Evolutionary conservation across 352 stramenopile species (phyloP), one percentile per base, ranked within the genome.

Genomic region (Pythium scleroteichum): DNA sequence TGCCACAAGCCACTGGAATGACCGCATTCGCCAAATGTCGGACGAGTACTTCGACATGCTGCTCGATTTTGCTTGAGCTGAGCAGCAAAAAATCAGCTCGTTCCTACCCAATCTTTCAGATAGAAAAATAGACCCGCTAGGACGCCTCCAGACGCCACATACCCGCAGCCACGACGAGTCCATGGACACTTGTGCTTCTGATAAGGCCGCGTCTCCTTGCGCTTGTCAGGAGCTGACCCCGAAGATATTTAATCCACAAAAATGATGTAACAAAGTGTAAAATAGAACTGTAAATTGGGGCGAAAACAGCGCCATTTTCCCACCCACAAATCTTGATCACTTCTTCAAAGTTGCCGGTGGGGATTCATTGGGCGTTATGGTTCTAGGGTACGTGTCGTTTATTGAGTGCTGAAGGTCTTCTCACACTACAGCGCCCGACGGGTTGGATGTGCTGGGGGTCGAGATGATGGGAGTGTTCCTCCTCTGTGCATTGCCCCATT

Each of bases 21-120:
- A 77, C 53, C 79, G 78, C 62, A 88, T 94, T 60, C 82, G 83
- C 33, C 67, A 88, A 66, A 72, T 90, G 54, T 89, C 82, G 38
- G 84, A 94, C 67, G 79, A 92, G 62, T 82, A 74, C 59, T 94
- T 94, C 54, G 84, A 94, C 67, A 73, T 80, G 72, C 73, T 94
- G 55, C 70, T 94, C 17, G 84, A 94, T 68, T 62, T 94, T 58
- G 82, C 80, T 29, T 94, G 64, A 79, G 50, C 40, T 55, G 48
- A 57, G 56, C 26, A 47, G 41, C 22, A 19, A 53, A n/a, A n/a
- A n/a, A n/a, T n/a, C n/a, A n/a, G n/a, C n/a, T n/a, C n/a, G n/a
- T n/a, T 48, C 14, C 38, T 48, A 17, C 17, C 17, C n/a, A 41
- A 2, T 19, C 16, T 42, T 27, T 20, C 26, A 54, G 19, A 47